These are phyloP conservation scores for Daedalea quercina DNA, from an alignment of 768 basidiomycete genomes.

Conservation along the genomic window DNA sequence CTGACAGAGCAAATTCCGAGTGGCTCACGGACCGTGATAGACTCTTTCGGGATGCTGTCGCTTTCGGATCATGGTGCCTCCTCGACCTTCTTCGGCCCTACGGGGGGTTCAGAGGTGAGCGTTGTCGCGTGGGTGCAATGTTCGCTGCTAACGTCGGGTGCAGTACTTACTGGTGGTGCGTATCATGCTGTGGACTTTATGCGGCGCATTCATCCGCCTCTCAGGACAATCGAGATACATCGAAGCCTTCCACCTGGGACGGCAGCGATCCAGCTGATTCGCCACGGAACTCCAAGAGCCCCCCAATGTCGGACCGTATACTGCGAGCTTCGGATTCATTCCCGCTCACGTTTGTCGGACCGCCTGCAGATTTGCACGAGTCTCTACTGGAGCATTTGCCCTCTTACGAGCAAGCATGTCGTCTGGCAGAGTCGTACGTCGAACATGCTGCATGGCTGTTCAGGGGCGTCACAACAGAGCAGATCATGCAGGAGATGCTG, in stretches of 20 bases:
- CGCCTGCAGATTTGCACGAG: slow-evolving; percentile 37
- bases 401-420: slow-evolving; percentile 38
- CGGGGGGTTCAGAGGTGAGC: slow-evolving; percentile 62
- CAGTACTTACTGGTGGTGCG: slow-evolving; percentile 17
- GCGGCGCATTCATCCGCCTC: background rate
- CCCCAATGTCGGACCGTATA: slow-evolving; percentile 25
- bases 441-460: slow-evolving; percentile 47
- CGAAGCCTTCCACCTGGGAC: slow-evolving; percentile 10
- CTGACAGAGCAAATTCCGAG: slow-evolving; percentile 2
- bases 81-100: slow-evolving; percentile 67
- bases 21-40: slow-evolving; percentile 38
- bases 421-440: slow-evolving; percentile 39
- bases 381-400: slow-evolving; percentile 52
- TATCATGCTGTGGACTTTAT: background rate
- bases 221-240: slow-evolving; percentile 11
- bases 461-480: slow-evolving; percentile 37
- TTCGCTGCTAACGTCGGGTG: background rate
- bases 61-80: slow-evolving; percentile 61
- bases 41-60: slow-evolving; percentile 59
- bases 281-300: slow-evolving; percentile 20
- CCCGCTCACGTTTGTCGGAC: slow-evolving; percentile 57
- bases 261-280: slow-evolving; percentile 23
- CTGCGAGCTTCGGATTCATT: slow-evolving; percentile 53
- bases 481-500: slow-evolving; percentile 61
- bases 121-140: background rate